These are phyloP conservation scores for Zalerion maritima DNA, from an alignment of 495 filamentous ascomycete genomes.

Conservation along the genomic window DNA sequence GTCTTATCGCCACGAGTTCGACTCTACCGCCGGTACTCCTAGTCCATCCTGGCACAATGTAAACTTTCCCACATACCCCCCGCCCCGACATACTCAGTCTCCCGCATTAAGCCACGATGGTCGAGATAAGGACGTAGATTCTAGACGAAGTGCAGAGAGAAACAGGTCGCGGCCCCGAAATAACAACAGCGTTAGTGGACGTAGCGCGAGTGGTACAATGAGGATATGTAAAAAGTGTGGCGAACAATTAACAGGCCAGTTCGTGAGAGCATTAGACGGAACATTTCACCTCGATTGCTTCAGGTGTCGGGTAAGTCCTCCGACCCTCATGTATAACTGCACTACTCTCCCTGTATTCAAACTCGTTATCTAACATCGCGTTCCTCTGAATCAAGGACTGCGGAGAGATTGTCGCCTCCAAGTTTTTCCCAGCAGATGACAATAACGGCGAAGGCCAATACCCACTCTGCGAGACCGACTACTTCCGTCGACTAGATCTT, in stretches of 20 bases:
- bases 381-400: conserved; percentile 54
- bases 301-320: conserved; percentile 69
- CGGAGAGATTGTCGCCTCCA: conserved; percentile 87
- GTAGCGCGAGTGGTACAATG: conserved; percentile 35
- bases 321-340: conserved; percentile 4
- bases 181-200: no score
- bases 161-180: conserved; percentile 30
- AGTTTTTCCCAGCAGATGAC: conserved; percentile 94
- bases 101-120: no score
- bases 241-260: conserved; percentile 78
- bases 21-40: no score
- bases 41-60: no score
- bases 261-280: conserved; percentile 79
- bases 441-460: conserved; percentile 76
- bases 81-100: no score
- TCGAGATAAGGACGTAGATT: no score
- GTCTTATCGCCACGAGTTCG: no score
- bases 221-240: conserved; percentile 80
- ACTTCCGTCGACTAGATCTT: conserved; percentile 83
- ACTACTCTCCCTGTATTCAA: not conserved
- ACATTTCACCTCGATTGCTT: conserved; percentile 98
- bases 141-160: conserved; percentile 32
- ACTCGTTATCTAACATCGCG: conserved; percentile 6
- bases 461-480: conserved; percentile 94
- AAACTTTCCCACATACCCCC: no score